Percentiles rank a stretch among this genome's conserved stretches.
phyloP scores from a whole-genome alignment of 2,329 filamentous ascomycete genomes.

The Colletotrichum sp. region DNA sequence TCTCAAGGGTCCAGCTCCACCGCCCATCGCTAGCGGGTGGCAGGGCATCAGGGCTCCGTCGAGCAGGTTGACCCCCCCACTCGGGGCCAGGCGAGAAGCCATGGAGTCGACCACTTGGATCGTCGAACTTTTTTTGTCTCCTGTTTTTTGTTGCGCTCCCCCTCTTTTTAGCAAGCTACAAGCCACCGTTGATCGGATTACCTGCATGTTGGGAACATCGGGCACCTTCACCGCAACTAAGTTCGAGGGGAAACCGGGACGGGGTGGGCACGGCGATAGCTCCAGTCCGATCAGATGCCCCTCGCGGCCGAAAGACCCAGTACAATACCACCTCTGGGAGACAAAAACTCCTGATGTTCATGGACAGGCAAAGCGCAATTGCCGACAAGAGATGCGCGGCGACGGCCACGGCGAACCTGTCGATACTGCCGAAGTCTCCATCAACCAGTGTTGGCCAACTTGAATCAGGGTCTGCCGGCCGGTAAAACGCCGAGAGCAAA shows the following conservation, averaged over 20 bases:
- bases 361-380: conserved; percentile 5
- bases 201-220: conserved; percentile 15
- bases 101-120: not conserved
- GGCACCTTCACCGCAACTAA: conserved; percentile 22
- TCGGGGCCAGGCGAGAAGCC: not conserved
- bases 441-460: not conserved
- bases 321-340: not conserved
- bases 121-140: not conserved
- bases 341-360: not conserved
- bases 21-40: not conserved
- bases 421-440: not conserved
- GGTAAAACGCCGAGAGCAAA: not conserved
- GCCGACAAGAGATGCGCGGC: not conserved
- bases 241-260: conserved; percentile 7
- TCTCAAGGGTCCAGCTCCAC: conserved; percentile 19
- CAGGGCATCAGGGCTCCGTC: conserved; percentile 1
- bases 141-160: not conserved
- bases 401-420: not conserved
- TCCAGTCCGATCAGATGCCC: conserved; percentile 17
- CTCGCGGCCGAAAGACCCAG: not conserved
- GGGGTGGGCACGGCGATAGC: conserved; percentile 1
- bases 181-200: conserved; percentile 15
- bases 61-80: not conserved
- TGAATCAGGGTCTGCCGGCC: not conserved
- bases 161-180: conserved; percentile 4